Conservation (phyloP, 768 basidiomycete species). For the Tremella fuciformis region DNA sequence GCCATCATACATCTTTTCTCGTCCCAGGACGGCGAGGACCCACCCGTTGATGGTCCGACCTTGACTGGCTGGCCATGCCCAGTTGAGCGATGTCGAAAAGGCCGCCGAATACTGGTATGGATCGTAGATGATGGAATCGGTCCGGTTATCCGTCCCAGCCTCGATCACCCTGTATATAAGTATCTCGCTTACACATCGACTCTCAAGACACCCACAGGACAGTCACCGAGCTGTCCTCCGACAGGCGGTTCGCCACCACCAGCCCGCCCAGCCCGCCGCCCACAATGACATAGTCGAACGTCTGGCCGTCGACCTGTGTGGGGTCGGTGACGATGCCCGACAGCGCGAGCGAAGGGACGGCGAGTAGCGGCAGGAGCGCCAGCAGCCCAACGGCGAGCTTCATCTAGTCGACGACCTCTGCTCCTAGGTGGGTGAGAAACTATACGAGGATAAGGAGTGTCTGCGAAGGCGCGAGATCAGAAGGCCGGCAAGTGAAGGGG, state of each 20-base stretch:
- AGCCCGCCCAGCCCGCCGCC: conserved; percentile 59
- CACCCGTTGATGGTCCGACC: conserved; percentile 12
- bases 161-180: conserved; percentile 37
- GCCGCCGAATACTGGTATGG: conserved; percentile 3
- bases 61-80: conserved; percentile 4
- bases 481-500: neutral
- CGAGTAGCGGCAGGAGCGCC: neutral
- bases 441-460: neutral
- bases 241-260: conserved; percentile 56
- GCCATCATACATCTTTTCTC: conserved; percentile 28
- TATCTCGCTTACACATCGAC: neutral
- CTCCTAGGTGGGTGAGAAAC: neutral
- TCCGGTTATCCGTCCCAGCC: conserved; percentile 39
- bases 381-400: neutral
- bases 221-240: conserved; percentile 56
- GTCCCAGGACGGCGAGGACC: conserved; percentile 11
- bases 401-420: neutral
- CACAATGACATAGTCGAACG: conserved; percentile 61
- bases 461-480: neutral
- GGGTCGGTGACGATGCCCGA: conserved; percentile 3
- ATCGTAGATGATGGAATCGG: neutral
- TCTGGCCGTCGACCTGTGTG: conserved; percentile 28
- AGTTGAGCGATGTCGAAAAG: conserved; percentile 3
- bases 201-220: conserved; percentile 48
- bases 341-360: neutral